Evolutionary conservation across 495 filamentous ascomycete genomes (phyloP), one percentile per base, ranked within the genome.

Genomic region (Massariosphaeria phaeospora): DNA sequence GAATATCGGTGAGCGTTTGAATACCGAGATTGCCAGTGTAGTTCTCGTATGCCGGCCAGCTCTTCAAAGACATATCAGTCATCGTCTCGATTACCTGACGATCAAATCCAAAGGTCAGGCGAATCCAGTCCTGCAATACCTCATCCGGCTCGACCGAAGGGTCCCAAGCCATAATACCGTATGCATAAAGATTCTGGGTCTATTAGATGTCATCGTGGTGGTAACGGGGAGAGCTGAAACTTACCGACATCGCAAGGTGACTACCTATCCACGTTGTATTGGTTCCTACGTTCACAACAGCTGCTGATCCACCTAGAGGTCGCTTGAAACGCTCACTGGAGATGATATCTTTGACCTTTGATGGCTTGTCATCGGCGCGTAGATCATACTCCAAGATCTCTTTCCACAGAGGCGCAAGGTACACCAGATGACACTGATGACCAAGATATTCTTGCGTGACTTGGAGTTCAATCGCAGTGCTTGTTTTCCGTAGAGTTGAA

Each of bases 391-490:
- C 76, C 3, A 85, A 69, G 23, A 86, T 71, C 20, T 73, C 75
- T 63, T 82, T 84, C 84, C 84, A 88, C 17, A 86, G 66, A 4
- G 83, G 83, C 2, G 82, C 66, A 1, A 83, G 70, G 57, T 88
- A 86, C 1, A 85, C 79, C 0, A 86, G 61, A 63, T 88, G 84
- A 20, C 71, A 76, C 60, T 88, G 83, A 62, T 88, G 84, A 15
- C 84, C 84, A 1, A 86, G 72, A 60, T 88, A 88, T 59, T 88
- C 84, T 53, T 85, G 84, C 0, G 77, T 74, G 24, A 88, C 75
- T 61, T 86, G 74, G 8, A 86, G 69, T 64, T 88, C 84, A 52
- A 88, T 80, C 1, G 81, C 79, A 2, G 72, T 70, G 45, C 68
- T 75, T 0, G 84, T 86, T 23, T 81, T 67, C 36, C 61, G 64